These are phyloP conservation scores for Geranomyces michiganensis DNA, from an alignment of 192 early-diverging fungal species.

Conservation along the genomic window DNA sequence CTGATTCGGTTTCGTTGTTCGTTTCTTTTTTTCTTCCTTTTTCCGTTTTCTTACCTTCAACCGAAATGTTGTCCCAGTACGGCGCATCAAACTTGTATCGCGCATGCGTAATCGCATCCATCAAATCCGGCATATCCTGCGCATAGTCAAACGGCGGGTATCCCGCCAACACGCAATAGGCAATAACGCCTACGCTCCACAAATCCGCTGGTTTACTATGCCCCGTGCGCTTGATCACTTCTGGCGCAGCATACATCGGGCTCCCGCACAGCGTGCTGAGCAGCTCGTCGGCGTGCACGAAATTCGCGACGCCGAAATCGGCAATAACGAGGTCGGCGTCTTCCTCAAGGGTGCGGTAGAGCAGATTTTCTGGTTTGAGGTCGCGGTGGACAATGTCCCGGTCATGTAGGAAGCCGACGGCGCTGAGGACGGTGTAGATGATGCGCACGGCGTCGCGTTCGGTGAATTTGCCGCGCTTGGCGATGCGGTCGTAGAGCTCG, in stretches of 20 bases:
- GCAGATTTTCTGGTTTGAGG: slow-evolving; percentile 59
- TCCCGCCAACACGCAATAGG: slow-evolving; percentile 81
- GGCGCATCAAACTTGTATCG: slow-evolving; percentile 71
- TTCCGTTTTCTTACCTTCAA: slow-evolving; percentile 37
- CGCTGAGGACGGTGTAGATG: slow-evolving; percentile 74
- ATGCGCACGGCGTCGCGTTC: slow-evolving; percentile 84
- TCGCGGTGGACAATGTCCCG: slow-evolving; percentile 83
- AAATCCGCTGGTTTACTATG: slow-evolving; percentile 77
- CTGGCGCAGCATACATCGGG: slow-evolving; percentile 74
- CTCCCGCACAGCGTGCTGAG: slow-evolving; percentile 53
- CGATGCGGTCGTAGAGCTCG: slow-evolving; percentile 90
- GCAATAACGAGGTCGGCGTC: slow-evolving; percentile 52
- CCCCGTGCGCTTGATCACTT: slow-evolving; percentile 64
- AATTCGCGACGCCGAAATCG: slow-evolving; percentile 61
- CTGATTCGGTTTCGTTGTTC: too few relatives aligned
- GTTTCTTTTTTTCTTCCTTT: too few relatives aligned
- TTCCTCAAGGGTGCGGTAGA: slow-evolving; percentile 35
- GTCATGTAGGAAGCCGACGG: slow-evolving; percentile 84
- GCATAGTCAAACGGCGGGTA: slow-evolving; percentile 74
- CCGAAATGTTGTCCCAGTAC: slow-evolving; percentile 73
- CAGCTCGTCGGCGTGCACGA: slow-evolving; percentile 50
- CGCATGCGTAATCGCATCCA: slow-evolving; percentile 57
- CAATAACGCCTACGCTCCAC: slow-evolving; percentile 90
- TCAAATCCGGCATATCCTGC: slow-evolving; percentile 53
- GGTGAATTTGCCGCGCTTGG: slow-evolving; percentile 61